A percentile compares a stretch with the other conserved stretches of the same genome.
These are phyloP conservation scores for Karstenula rhodostoma DNA, from an alignment of 2,329 filamentous ascomycete species.

Conservation along the genomic window DNA sequence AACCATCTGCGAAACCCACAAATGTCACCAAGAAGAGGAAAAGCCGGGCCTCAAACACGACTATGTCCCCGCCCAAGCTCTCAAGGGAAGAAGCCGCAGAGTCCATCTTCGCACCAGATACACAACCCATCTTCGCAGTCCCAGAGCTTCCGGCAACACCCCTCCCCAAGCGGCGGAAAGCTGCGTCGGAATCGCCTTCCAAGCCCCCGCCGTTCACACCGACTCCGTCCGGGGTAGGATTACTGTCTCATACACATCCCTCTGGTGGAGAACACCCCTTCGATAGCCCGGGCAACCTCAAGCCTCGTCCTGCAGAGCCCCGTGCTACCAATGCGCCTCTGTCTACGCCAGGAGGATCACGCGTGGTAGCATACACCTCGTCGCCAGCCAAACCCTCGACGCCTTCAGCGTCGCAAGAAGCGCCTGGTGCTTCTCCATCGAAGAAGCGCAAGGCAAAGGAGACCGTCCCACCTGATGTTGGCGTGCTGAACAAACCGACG, in stretches of 20 bases:
- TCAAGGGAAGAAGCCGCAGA: conserved; percentile 13
- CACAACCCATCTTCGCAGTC: conserved; percentile 19
- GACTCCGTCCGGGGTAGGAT: conserved; percentile 58
- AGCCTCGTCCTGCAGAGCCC: conserved; percentile 67
- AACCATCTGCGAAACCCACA: conserved; percentile 19
- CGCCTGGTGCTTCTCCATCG: conserved; percentile 37
- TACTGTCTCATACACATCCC: conserved; percentile 53
- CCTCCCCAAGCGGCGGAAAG: conserved; percentile 38
- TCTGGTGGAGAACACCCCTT: conserved; percentile 34
- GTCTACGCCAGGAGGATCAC: conserved; percentile 74
- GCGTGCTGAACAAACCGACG: conserved; percentile 43
- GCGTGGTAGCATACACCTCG: conserved; percentile 61
- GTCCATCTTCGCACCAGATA: conserved; percentile 2
- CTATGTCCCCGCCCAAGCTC: conserved; percentile 3
- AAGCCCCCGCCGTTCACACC: conserved; percentile 48
- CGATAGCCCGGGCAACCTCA: conserved; percentile 30
- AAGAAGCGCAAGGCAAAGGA: conserved; percentile 53
- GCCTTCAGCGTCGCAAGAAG: conserved; percentile 13
- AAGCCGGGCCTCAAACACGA: conserved; percentile 26
- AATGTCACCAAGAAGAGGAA: conserved; percentile 26
- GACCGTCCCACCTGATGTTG: conserved; percentile 48
- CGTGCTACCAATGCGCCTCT: conserved; percentile 73
- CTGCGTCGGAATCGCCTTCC: conserved; percentile 21
- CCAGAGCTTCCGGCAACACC: conserved; percentile 40
- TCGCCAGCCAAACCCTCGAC: conserved; percentile 51